These are phyloP conservation scores for Parasitella parasitica DNA, from an alignment of 371 early-diverging fungal species.

Conservation along the genomic window DNA sequence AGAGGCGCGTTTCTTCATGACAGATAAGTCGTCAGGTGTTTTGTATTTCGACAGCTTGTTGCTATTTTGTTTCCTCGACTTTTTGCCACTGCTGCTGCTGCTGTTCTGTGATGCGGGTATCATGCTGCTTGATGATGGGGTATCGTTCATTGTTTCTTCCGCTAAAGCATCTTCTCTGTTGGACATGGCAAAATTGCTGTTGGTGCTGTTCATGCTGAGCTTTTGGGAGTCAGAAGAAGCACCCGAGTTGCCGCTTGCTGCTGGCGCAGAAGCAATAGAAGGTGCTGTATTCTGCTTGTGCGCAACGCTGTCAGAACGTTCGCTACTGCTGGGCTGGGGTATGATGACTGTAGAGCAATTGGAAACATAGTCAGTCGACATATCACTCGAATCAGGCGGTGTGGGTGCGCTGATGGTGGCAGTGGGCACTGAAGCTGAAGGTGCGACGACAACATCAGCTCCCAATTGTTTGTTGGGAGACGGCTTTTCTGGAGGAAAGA, in stretches of 20 bases:
- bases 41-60: conserved; percentile 6
- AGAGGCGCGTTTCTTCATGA: conserved; percentile 71
- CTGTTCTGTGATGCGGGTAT: neutral
- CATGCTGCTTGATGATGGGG: neutral
- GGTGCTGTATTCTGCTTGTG: neutral
- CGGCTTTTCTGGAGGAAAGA: conserved; percentile 67
- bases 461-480: conserved; percentile 2
- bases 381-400: neutral
- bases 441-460: neutral
- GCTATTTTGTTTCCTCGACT: neutral
- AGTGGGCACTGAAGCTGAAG: conserved; percentile 8
- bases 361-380: neutral
- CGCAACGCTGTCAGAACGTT: neutral
- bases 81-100: neutral
- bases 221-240: neutral
- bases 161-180: neutral
- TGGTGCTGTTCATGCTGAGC: neutral
- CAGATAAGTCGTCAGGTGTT: conserved; percentile 29
- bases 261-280: neutral
- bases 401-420: neutral
- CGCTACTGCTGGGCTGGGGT: neutral
- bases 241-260: neutral
- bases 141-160: conserved; percentile 1
- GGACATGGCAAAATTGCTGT: neutral
- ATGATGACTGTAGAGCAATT: neutral